phyloP scores from a whole-genome alignment of 495 filamentous ascomycete species.

The Lasiosphaeriaceae sp. region DNA sequence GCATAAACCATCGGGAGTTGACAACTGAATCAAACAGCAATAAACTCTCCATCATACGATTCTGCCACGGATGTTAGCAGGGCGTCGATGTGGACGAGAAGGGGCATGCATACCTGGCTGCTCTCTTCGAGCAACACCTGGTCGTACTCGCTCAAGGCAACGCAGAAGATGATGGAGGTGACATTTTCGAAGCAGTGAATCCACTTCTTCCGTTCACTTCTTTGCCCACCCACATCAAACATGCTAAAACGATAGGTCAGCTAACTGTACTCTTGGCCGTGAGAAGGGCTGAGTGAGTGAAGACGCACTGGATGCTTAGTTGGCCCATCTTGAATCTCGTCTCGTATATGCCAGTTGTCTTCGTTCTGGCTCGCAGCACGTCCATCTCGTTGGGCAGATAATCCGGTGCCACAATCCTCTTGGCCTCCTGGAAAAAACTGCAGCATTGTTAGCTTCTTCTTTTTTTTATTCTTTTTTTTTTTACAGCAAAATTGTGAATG shows the following conservation, averaged over 20 bases:
- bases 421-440: conserved; percentile 94
- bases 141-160: conserved; percentile 97
- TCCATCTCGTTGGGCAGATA: conserved; percentile 91
- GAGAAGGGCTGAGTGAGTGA: neutral
- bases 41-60: conserved; percentile 98
- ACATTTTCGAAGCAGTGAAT: conserved; percentile 99
- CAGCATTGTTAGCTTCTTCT: neutral
- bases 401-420: conserved; percentile 75
- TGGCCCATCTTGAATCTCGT: conserved; percentile 97
- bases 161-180: conserved; percentile 99
- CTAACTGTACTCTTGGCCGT: conserved; percentile 4
- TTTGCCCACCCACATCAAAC: conserved; percentile 97
- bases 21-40: conserved; percentile 99
- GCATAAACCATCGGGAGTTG: conserved; percentile 98
- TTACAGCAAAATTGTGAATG: too few relatives aligned
- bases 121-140: conserved; percentile 95
- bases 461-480: too few relatives aligned
- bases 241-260: conserved; percentile 58
- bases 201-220: conserved; percentile 98
- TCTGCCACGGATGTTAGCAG: conserved; percentile 50
- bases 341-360: conserved; percentile 99
- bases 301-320: conserved; percentile 91
- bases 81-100: neutral
- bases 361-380: conserved; percentile 90
- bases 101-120: conserved; percentile 66